Evolutionary conservation across 2,329 filamentous ascomycete species (phyloP), one percentile per base, ranked within the genome.

Genomic region (Anthostomella pinea): DNA sequence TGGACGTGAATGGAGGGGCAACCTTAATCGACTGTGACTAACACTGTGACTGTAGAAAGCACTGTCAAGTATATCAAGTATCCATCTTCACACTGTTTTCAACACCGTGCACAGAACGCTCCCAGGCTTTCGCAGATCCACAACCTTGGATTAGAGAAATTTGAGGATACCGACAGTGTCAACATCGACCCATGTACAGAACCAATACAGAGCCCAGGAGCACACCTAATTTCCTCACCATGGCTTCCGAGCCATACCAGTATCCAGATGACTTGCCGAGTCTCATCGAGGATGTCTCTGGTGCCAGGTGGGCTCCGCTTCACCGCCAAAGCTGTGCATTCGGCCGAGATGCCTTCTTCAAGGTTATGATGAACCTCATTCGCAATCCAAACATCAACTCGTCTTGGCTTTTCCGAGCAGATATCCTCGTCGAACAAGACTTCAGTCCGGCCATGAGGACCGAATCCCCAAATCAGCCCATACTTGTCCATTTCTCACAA

Each of bases 311-410:
- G 79, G 63, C 65, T 33, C 76, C 76, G 28, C 64, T 81, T 41
- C 73, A 71, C 49, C 66, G 64, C 43, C 73, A 79, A 48, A 57
- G 49, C 15, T 87, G 84, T 57, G 69, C 68, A 9, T 90, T 89
- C 56, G 64, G 72, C 11, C 72, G 80, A 1, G 67, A 72, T 19
- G 67, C 79, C 36, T 91, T 89, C 57, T 64, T 70, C 41, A 62
- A 72, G 25, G 81, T 85, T 32, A 86, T 88, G 79, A 64, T 79
- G 50, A 87, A 90, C 53, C 68, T 90, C 38, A 76, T 91, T 46
- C 75, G 75, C 49, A 90, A 91, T 52, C 87, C 87, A 1, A 91
- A 93, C 48, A 70, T 88, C 61, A 88, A 87, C 47, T 86, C 85
- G 0, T 80, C 75, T 11, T 85, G 84, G 73, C 70, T 93, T 2